Evolutionary conservation across 768 basidiomycete species (phyloP), one percentile per base, ranked within the genome.

Genomic region (Pleurotus pulmonarius): DNA sequence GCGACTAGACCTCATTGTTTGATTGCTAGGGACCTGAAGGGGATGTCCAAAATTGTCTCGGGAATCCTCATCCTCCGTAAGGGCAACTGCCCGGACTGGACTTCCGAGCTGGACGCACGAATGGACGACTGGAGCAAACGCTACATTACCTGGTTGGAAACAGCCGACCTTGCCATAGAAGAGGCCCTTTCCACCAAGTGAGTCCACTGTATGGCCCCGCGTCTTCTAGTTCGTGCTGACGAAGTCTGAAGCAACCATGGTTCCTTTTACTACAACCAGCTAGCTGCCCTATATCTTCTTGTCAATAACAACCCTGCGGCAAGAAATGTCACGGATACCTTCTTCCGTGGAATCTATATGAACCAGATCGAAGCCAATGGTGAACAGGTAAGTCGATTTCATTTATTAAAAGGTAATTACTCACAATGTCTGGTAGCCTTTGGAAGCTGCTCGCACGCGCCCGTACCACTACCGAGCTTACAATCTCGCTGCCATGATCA

Each of bases 401-500:
- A 29, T 22, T 3, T 38, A 46, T 44, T 46, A 20, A 41, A 24
- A 15, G 26, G 16, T 37, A 16, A 46, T 47, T 44, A 13, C 18
- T 43, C 11, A 40, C 18, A 6, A 6, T 34, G 46, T 46, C 4
- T 55, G 85, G 8, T 24, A 60, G 82, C 85, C 86, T 9, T 66
- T 83, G 12, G 86, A 88, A 70, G 76, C 82, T 15, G 73, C 67
- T 2, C 80, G 86, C 24, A 84, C 84, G 1, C 73, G 81, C 9
- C 84, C 86, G 13, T 87, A 81, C 65, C 86, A 88, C 63, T 87
- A 88, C 64, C 77, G 83, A 8, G 76, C 79, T 0, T 88, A 85
- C 69, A 89, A 89, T 59, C 73, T 87, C 13, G 82, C 80, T 1
- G 86, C 83, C 6, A 83, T 87, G 80, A 82, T 86, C 48, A 82